Evolutionary conservation across 192 early-diverging fungal species (phyloP).

Genomic region (Cetraspora pellucida): DNA sequence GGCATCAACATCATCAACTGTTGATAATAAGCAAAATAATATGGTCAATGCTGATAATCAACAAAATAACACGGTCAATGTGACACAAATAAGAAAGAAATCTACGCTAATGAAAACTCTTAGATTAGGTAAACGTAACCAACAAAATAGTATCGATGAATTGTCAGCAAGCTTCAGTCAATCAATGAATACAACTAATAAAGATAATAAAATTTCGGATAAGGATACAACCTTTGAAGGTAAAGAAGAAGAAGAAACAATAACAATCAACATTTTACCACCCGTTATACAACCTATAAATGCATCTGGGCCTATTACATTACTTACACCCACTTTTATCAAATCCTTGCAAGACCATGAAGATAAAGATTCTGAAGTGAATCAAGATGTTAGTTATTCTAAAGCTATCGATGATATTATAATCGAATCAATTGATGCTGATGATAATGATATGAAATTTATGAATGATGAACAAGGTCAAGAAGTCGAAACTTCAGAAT

Average conservation of each 20-base stretch:
- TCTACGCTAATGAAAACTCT: constrained; percentile 29
- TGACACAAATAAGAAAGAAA: neutral
- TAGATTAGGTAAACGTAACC: constrained; percentile 26
- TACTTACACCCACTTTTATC: too few species aligned
- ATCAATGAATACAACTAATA: neutral
- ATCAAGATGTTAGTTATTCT: neutral
- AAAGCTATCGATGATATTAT: neutral
- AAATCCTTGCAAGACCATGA: too few species aligned
- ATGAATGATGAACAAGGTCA: neutral
- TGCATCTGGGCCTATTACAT: too few species aligned
- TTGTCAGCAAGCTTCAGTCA: neutral
- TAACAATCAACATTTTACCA: too few species aligned
- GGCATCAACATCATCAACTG: neutral
- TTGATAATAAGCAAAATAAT: neutral
- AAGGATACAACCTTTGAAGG: neutral
- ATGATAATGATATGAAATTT: neutral
- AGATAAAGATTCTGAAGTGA: neutral
- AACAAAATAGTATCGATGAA: neutral
- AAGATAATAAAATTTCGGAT: neutral
- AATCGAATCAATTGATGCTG: neutral
- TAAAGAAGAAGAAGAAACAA: neutral
- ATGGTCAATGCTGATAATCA: neutral
- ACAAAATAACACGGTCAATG: neutral
- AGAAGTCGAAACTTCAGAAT: neutral
- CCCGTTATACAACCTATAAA: too few species aligned